Conservation (phyloP, 257 asterid genomes). For the Plantago major region DNA sequence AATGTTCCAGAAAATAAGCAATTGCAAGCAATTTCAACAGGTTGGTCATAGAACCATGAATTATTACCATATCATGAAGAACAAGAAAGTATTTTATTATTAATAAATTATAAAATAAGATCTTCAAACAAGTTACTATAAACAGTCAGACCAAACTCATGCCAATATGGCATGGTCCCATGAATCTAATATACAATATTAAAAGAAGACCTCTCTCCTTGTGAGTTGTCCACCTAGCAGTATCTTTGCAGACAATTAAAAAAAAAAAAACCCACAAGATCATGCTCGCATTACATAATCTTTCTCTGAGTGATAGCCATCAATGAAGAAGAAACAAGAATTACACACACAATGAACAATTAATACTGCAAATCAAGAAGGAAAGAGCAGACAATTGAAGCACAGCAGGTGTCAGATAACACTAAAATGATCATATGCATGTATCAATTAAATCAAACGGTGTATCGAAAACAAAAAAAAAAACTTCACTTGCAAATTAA, state of each 20-base stretch:
- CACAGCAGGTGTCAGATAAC: too few species aligned
- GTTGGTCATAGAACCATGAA: too few species aligned
- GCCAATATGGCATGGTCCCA: constrained; percentile 8
- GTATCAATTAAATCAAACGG: too few species aligned
- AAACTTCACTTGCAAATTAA: too few species aligned
- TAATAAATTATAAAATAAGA: neutral
- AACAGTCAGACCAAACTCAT: constrained; percentile 9
- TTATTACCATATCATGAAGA: neutral
- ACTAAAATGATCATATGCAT: too few species aligned
- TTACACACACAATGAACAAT: neutral
- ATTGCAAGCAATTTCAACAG: too few species aligned
- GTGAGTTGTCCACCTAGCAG: neutral
- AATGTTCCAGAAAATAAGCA: too few species aligned
- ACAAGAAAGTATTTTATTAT: neutral
- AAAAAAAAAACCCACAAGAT: constrained; percentile 23
- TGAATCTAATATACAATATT: constrained; percentile 7
- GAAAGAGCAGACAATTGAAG: neutral
- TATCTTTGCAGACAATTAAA: constrained; percentile 29
- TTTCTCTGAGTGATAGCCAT: too few species aligned
- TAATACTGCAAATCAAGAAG: constrained; percentile 9
- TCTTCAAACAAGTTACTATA: constrained; percentile 10
- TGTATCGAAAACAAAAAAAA: neutral
- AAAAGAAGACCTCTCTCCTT: constrained; percentile 5
- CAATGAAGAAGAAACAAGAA: constrained; percentile 11
- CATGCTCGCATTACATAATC: constrained; percentile 18